A percentile compares a stretch with the other conserved stretches of the same genome.
phyloP scores from a whole-genome alignment of 2,329 filamentous ascomycete genomes.

The Coniochaeta hoffmannii region DNA sequence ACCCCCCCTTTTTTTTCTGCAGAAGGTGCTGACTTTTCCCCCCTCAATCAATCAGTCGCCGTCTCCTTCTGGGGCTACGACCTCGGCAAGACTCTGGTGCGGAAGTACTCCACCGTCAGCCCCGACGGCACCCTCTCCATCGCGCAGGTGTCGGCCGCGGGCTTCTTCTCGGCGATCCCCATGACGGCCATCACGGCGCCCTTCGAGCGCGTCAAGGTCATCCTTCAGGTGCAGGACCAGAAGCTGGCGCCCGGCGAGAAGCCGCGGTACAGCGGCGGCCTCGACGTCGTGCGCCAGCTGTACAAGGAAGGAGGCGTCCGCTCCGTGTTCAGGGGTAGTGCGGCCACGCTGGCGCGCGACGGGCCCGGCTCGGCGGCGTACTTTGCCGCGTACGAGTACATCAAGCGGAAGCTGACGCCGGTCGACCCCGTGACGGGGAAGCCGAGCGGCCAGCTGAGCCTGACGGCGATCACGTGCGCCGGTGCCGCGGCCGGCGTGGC shows the following conservation, averaged over 20 bases:
- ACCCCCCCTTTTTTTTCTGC: too few relatives aligned
- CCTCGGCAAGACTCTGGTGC: conserved; percentile 84
- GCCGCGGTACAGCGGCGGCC: conserved; percentile 78
- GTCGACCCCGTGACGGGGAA: conserved; percentile 67
- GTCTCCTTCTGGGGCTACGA: conserved; percentile 85
- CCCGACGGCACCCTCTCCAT: conserved; percentile 70
- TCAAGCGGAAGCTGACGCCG: conserved; percentile 82
- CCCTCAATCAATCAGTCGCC: conserved; percentile 41
- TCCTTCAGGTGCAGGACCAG: conserved; percentile 95
- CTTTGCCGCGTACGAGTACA: conserved; percentile 94
- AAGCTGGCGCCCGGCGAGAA: conserved; percentile 79
- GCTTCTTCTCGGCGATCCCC: conserved; percentile 95
- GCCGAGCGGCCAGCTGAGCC: conserved; percentile 67
- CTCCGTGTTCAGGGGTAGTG: conserved; percentile 85
- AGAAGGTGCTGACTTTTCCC: conserved; percentile 3
- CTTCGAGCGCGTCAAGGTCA: conserved; percentile 97
- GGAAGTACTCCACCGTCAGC: conserved; percentile 54
- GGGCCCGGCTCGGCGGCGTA: conserved; percentile 91
- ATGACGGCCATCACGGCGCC: conserved; percentile 98
- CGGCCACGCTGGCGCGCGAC: conserved; percentile 88
- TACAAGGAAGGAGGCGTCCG: conserved; percentile 86
- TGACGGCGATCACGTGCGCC: conserved; percentile 76
- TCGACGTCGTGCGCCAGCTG: conserved; percentile 88
- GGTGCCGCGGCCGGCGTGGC: conserved; percentile 88
- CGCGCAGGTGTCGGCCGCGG: conserved; percentile 80